Percentiles rank a stretch among this genome's conserved stretches.
phyloP scores from a whole-genome alignment of 1,139 yeast genomes.

The Sugiyamaella grinbergsii region DNA sequence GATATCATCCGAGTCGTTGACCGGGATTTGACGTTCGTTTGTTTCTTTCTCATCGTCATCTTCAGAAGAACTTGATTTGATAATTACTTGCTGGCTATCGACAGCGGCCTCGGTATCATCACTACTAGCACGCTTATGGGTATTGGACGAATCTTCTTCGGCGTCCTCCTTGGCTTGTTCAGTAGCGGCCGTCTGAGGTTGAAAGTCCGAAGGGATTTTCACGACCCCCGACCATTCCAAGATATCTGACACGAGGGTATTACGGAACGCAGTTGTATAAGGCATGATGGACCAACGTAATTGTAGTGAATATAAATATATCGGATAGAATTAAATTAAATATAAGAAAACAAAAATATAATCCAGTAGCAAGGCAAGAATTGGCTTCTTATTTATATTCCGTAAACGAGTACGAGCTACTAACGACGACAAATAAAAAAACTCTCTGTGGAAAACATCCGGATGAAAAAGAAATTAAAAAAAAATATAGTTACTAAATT shows the following conservation, averaged over 20 bases:
- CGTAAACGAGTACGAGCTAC: too few relatives aligned
- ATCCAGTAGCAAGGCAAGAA: too few relatives aligned
- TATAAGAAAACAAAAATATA: not conserved
- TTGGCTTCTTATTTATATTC: not conserved
- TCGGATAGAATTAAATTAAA: too few relatives aligned
- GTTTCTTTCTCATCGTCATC: constrained; percentile 17
- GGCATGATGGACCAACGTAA: constrained; percentile 10
- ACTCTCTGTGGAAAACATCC: too few relatives aligned
- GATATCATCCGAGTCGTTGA: constrained; percentile 4
- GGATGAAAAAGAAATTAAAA: too few relatives aligned
- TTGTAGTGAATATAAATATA: too few relatives aligned
- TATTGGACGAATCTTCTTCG: constrained; percentile 4
- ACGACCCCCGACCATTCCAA: constrained; percentile 23
- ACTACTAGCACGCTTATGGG: constrained; percentile 14
- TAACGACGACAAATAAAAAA: too few relatives aligned
- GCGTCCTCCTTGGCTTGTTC: constrained; percentile 2
- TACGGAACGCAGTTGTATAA: constrained; percentile 20
- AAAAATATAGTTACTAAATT: too few relatives aligned
- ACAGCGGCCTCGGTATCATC: constrained; percentile 13
- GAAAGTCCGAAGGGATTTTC: constrained; percentile 19
- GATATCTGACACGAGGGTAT: constrained; percentile 21
- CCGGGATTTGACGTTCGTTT: constrained; percentile 9
- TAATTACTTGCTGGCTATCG: constrained; percentile 1
- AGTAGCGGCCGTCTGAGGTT: constrained; percentile 17
- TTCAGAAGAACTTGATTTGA: constrained; percentile 1